Percentiles rank a stretch among this genome's conserved stretches.
Conservation (phyloP, 371 early-diverging fungal genomes). For the Funneliformis caledonium region DNA sequence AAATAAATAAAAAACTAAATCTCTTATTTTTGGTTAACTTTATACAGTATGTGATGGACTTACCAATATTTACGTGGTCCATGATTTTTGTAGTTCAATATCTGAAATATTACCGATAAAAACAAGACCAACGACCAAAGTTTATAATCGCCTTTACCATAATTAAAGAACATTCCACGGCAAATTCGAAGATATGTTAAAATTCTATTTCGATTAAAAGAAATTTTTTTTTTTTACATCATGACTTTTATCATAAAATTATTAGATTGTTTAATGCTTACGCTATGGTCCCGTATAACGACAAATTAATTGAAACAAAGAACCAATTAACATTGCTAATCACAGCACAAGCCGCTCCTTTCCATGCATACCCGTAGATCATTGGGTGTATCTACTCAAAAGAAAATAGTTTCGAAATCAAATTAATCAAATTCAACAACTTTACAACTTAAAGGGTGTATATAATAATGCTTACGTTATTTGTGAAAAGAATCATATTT, state of each 20-base stretch:
- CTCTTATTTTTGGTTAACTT: too few species aligned
- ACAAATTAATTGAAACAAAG: neutral
- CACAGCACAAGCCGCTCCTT: neutral
- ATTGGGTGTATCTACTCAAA: neutral
- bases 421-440: neutral
- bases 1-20: too few species aligned
- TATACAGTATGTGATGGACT: too few species aligned
- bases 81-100: too few species aligned
- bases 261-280: too few species aligned
- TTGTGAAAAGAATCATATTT: neutral
- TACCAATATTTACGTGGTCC: too few species aligned
- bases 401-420: neutral
- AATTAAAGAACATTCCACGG: neutral
- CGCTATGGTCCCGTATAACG: neutral
- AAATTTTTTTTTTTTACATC: too few species aligned
- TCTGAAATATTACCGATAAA: neutral
- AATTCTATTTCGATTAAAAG: neutral
- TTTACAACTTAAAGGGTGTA: neutral
- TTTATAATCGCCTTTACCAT: conserved; percentile 30
- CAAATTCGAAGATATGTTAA: neutral
- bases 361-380: neutral
- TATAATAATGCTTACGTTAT: neutral
- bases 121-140: neutral
- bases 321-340: neutral
- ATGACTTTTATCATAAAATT: too few species aligned